phyloP scores from a whole-genome alignment of 2,329 filamentous ascomycete species.

The Sclerotinia subarctica region DNA sequence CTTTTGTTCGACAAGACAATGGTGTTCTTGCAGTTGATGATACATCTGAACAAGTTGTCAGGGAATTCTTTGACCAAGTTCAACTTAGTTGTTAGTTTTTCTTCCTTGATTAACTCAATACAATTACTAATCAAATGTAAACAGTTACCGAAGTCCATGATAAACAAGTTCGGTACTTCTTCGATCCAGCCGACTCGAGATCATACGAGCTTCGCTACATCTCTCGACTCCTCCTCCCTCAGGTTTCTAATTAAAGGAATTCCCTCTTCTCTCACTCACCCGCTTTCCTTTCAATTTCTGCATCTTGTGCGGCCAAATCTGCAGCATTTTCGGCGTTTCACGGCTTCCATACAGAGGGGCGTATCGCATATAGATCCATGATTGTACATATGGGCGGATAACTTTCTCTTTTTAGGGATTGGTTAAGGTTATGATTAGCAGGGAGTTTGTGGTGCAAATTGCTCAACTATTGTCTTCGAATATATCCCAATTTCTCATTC shows the following conservation, averaged over 20 bases:
- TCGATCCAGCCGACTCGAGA: constrained; percentile 43
- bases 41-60: constrained; percentile 41
- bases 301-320: constrained; percentile 3
- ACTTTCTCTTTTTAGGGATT: neutral
- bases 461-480: neutral
- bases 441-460: constrained; percentile 16
- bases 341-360: neutral
- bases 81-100: constrained; percentile 55
- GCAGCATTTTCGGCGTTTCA: constrained; percentile 14
- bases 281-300: constrained; percentile 10
- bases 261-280: neutral
- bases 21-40: constrained; percentile 43
- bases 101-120: too few relatives aligned
- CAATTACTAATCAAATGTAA: constrained; percentile 20
- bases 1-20: constrained; percentile 43
- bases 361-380: constrained; percentile 1
- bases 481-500: constrained; percentile 4
- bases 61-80: constrained; percentile 54
- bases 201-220: constrained; percentile 52
- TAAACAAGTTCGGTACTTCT: constrained; percentile 35
- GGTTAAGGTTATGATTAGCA: neutral
- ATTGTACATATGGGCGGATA: constrained; percentile 10
- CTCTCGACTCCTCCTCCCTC: constrained; percentile 45
- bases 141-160: constrained; percentile 36
- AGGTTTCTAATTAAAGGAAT: neutral